These are phyloP conservation scores for Kodamaea derodonti DNA, from an alignment of 1,139 yeast species.

Conservation along the genomic window DNA sequence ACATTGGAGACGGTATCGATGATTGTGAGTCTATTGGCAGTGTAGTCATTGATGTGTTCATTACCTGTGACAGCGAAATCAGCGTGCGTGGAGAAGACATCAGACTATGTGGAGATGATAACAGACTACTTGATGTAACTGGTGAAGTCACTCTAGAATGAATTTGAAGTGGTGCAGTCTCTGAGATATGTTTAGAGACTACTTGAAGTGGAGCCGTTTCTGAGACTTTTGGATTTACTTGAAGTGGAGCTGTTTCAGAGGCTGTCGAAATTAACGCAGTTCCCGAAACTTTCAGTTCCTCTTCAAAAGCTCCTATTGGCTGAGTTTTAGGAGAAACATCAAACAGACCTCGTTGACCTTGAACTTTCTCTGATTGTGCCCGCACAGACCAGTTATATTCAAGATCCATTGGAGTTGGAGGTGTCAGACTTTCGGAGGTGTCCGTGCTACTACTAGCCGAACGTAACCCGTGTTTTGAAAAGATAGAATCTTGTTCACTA, in stretches of 20 bases:
- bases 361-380: neutral
- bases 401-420: conserved; percentile 1
- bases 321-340: no score
- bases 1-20: neutral
- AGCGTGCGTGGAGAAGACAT: neutral
- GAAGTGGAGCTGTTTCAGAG: no score
- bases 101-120: neutral
- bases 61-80: no score
- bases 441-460: conserved; percentile 4
- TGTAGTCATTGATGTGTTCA: no score
- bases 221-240: neutral
- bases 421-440: conserved; percentile 1
- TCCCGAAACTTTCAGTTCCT: neutral
- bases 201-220: neutral
- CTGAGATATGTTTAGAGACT: neutral
- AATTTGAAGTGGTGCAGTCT: neutral
- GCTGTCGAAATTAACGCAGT: neutral
- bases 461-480: conserved; percentile 6
- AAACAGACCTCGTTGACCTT: neutral
- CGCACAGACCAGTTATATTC: conserved; percentile 1
- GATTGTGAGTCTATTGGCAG: neutral
- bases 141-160: neutral
- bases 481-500: conserved; percentile 18
- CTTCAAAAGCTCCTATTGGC: no score
- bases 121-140: neutral